Evolutionary conservation across 1,139 yeast species (phyloP).

Genomic region (Pichia sp.): DNA sequence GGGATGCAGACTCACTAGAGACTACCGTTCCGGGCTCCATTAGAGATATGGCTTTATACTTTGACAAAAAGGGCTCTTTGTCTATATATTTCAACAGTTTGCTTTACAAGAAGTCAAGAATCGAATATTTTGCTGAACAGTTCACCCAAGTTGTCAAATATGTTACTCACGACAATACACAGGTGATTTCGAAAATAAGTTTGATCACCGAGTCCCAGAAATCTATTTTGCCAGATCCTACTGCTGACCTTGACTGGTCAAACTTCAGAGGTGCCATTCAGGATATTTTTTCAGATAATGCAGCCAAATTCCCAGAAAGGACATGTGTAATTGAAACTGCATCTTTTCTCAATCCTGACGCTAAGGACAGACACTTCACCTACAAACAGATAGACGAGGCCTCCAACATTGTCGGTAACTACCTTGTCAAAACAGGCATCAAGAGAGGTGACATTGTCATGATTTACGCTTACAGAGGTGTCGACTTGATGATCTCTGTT

Average conservation of each 20-base stretch:
- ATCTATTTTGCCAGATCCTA: constrained; percentile 77
- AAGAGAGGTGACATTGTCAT: constrained; percentile 90
- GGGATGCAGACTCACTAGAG: constrained; percentile 43
- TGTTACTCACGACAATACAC: constrained; percentile 36
- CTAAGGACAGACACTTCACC: constrained; percentile 67
- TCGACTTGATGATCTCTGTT: constrained; percentile 91
- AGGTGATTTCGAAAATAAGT: constrained; percentile 55
- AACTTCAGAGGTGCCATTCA: constrained; percentile 94
- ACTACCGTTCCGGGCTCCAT: constrained; percentile 49
- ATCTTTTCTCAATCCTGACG: constrained; percentile 51
- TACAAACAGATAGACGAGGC: constrained; percentile 87
- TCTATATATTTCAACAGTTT: constrained; percentile 68
- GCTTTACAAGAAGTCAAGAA: constrained; percentile 67
- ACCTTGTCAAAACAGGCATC: constrained; percentile 75
- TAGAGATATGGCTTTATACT: constrained; percentile 59
- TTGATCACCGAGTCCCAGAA: constrained; percentile 64
- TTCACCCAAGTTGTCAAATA: constrained; percentile 48
- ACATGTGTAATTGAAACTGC: constrained; percentile 91
- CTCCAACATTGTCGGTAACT: constrained; percentile 91
- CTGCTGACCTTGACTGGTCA: constrained; percentile 80
- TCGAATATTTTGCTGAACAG: constrained; percentile 69
- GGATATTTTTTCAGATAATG: constrained; percentile 85
- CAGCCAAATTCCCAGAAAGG: constrained; percentile 76
- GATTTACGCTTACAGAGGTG: constrained; percentile 97
- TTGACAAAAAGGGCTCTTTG: constrained; percentile 30